phyloP scores from a whole-genome alignment of 2,329 filamentous ascomycete genomes.

The Calonectria honghensis region DNA sequence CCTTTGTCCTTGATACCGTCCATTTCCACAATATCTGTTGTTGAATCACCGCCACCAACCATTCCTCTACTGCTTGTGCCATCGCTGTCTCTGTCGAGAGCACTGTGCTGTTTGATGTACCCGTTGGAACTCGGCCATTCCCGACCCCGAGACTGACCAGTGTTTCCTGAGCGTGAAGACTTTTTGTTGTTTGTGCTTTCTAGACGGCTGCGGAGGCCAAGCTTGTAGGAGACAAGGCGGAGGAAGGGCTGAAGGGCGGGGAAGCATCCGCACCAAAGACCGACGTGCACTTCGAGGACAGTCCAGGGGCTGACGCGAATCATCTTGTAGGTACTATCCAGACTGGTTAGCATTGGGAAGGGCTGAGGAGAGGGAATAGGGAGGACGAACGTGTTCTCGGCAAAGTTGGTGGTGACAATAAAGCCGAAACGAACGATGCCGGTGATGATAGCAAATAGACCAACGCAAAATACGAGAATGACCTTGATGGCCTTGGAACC shows the following conservation, averaged over 20 bases:
- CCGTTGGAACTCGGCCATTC: slow-evolving; percentile 43
- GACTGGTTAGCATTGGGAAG: background rate
- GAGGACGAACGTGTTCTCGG: slow-evolving; percentile 56
- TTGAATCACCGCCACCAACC: slow-evolving; percentile 42
- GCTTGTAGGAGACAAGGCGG: slow-evolving; percentile 53
- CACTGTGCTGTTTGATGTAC: slow-evolving; percentile 41
- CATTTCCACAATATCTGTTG: slow-evolving; percentile 43
- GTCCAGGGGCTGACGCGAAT: slow-evolving; percentile 61
- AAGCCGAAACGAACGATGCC: slow-evolving; percentile 61
- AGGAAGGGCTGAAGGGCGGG: slow-evolving; percentile 63
- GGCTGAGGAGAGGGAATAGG: background rate
- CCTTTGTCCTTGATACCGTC: slow-evolving; percentile 39
- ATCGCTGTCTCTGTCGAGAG: slow-evolving; percentile 37
- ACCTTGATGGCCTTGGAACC: slow-evolving; percentile 58
- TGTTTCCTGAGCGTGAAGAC: slow-evolving; percentile 44
- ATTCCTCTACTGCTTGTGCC: slow-evolving; percentile 26
- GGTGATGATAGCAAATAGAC: slow-evolving; percentile 60
- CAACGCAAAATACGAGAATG: slow-evolving; percentile 62
- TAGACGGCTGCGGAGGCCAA: slow-evolving; percentile 40
- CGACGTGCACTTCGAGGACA: slow-evolving; percentile 63
- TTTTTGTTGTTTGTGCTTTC: slow-evolving; percentile 48
- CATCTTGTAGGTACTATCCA: slow-evolving; percentile 60
- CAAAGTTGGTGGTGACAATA: slow-evolving; percentile 57
- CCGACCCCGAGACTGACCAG: slow-evolving; percentile 31
- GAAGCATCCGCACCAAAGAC: slow-evolving; percentile 64